Base-by-base conservation (phyloP, 2,329 filamentous ascomycete genomes). In the Pseudonectria buxi region DNA sequence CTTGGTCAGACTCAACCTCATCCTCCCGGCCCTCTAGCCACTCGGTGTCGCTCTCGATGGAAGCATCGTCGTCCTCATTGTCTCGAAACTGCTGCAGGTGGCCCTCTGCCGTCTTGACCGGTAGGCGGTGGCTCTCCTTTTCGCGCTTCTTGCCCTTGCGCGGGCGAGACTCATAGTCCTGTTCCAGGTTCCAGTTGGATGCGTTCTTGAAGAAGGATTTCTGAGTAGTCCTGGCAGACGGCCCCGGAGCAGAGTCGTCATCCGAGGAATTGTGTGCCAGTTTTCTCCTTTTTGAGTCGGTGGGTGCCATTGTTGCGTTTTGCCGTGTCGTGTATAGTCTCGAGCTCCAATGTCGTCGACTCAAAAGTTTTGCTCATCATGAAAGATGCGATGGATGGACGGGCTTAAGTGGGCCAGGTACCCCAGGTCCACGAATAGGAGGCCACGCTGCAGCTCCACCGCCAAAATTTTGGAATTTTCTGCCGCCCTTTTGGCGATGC, bases 131-230 rank as follows among this genome's bases (percentile, higher is more conserved):
- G 56, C 68, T 82, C 56, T 89, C 84, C 43, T 71, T 73, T 50
- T 79, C 76, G 37, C 75, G 72, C 58, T 87, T 86, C 61, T 83
- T 86, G 55, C 78, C 81, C 59, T 92, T 92, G 50, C 86, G 75
- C 30, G 84, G 80, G 48, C 79, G 78, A 42, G 76, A 76, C 61
- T 94, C 88, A 68, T 95, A 96, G 59, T 86, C 83, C 56, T 94
- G 84, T 66, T 95, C 92, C 32, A 95, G 73, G 54, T 95, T 80
- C 88, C 90, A 96, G 62, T 79, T 81, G 40, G 85, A 72, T 6
- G 84, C 86, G 53, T 77, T 81, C 51, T 77, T 76, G 64, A 86
- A 75, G 59, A 89, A 88, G 35, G 75, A 72, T 47, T 75, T 75
- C 39, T 76, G 71, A n/a, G 68, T 60, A 35, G 63, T 68, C 40